Base-by-base conservation (phyloP, 192 early-diverging fungal genomes). In the Podochytrium sp. region DNA sequence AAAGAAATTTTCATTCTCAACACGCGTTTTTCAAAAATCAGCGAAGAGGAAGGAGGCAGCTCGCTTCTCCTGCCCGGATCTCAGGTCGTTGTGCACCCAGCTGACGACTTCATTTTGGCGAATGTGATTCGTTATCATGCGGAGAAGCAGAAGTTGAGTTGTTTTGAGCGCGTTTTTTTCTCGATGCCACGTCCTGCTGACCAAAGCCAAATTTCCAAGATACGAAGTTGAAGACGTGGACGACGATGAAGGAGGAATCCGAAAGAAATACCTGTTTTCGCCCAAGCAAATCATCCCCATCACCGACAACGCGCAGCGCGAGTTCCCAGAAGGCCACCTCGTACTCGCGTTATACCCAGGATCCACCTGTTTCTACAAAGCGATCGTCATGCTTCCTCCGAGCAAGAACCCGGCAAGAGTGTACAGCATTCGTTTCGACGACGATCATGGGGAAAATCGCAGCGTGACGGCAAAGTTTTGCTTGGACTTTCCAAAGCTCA, bases 221-320 rank as follows among this genome's bases (percentile, higher is more conserved):
- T n/a, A n/a, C n/a, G 76, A 79, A 61, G 75, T 85, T 3, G 75
- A 75, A 42, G 84, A 85, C 60, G 80, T 75, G 12, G 84, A 85
- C 37, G 82, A 84, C 37, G 82, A 80, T 32, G 63, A 78, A 58
- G 52, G 37, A 10, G 68, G 52, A 18, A 33, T 30, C 18, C 7
- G 37, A n/a, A 70, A 70, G 35, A 47, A 12, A 35, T 70, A 56
- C 37, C 14, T 80, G 12, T 81, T 75, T 41, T 33, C 74, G 0
- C 41, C 64, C 2, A 74, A 70, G 33, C 39, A 52, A 5, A 47
- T 84, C 37, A 37, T 83, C 32, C 76, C 76, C 5, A 85, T 84
- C 38, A 65, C 82, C 18, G 56, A 41, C 71, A 75, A 34, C 34
- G 29, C n/a, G 55, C 49, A 10, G 12, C 58, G n/a, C n/a, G 77